Evolutionary conservation across 2,329 filamentous ascomycete genomes (phyloP).

Genomic region (Ustulina deusta): DNA sequence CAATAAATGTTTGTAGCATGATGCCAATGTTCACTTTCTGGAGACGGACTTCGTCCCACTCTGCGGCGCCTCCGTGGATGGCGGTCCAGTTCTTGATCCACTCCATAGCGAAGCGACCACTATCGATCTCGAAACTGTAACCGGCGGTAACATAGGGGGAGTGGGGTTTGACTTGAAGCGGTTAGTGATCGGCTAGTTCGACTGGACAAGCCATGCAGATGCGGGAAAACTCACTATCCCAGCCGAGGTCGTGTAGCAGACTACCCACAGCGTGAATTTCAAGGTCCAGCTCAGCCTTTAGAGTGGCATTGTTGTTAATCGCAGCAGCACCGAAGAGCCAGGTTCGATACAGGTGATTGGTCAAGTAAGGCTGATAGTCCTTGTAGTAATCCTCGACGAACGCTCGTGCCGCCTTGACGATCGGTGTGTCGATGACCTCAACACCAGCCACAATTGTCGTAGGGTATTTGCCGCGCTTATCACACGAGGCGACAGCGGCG

Average conservation of each 20-base stretch:
- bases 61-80: conserved; percentile 20
- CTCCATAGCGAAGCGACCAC: conserved; percentile 37
- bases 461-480: conserved; percentile 14
- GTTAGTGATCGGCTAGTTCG: conserved; percentile 1
- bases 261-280: conserved; percentile 33
- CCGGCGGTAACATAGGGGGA: conserved; percentile 28
- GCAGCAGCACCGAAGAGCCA: conserved; percentile 37
- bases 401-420: conserved; percentile 25
- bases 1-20: conserved; percentile 36
- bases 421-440: conserved; percentile 36
- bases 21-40: conserved; percentile 38
- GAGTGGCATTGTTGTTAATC: conserved; percentile 35
- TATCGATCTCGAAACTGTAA: conserved; percentile 35
- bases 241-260: conserved; percentile 34
- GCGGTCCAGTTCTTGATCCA: conserved; percentile 39
- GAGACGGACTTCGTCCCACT: conserved; percentile 36
- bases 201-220: neutral
- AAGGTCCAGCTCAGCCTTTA: conserved; percentile 36
- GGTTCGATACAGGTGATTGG: conserved; percentile 31
- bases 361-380: conserved; percentile 37
- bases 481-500: conserved; percentile 13
- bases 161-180: conserved; percentile 32
- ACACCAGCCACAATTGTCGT: conserved; percentile 35
- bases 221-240: conserved; percentile 33
- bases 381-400: conserved; percentile 35